A percentile compares a stretch with the other conserved stretches of the same genome.
Conservation (phyloP, 2,329 filamentous ascomycete species). For the Epichloe scottii region DNA sequence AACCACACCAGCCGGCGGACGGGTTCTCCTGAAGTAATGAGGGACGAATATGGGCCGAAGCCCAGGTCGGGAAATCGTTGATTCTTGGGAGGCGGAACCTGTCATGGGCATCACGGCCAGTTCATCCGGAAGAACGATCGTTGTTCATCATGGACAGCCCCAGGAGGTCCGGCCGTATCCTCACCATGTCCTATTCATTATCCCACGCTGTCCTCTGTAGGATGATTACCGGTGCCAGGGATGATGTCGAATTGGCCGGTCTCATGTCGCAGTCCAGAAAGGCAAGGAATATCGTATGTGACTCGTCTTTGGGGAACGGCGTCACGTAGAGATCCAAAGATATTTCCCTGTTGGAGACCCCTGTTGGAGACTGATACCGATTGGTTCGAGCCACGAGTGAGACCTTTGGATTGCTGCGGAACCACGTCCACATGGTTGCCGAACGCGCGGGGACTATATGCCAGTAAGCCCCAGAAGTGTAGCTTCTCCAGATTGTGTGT, state of each 20-base stretch:
- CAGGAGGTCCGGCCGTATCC: conserved; percentile 15
- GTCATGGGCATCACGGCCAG: conserved; percentile 10
- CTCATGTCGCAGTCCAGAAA: conserved; percentile 18
- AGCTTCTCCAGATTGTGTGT: neutral
- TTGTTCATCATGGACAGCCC: conserved; percentile 16
- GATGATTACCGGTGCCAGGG: conserved; percentile 13
- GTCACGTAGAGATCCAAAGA: conserved; percentile 10
- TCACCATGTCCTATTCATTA: conserved; percentile 15
- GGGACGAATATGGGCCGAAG: neutral
- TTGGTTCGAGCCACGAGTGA: neutral
- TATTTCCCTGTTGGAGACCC: neutral
- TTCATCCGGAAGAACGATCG: conserved; percentile 13
- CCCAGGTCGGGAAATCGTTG: neutral
- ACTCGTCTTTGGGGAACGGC: conserved; percentile 15
- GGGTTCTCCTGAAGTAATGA: neutral
- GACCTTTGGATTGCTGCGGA: neutral
- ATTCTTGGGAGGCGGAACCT: neutral
- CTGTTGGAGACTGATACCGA: neutral
- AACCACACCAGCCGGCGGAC: neutral
- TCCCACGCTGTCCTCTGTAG: conserved; percentile 17
- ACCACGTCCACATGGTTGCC: neutral
- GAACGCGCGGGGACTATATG: neutral
- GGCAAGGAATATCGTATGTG: conserved; percentile 15
- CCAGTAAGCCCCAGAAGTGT: neutral
- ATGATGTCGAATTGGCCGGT: conserved; percentile 9